Evolutionary conservation across 2,329 filamentous ascomycete species (phyloP).

Genomic region (Aspergillus pseudoterreus): DNA sequence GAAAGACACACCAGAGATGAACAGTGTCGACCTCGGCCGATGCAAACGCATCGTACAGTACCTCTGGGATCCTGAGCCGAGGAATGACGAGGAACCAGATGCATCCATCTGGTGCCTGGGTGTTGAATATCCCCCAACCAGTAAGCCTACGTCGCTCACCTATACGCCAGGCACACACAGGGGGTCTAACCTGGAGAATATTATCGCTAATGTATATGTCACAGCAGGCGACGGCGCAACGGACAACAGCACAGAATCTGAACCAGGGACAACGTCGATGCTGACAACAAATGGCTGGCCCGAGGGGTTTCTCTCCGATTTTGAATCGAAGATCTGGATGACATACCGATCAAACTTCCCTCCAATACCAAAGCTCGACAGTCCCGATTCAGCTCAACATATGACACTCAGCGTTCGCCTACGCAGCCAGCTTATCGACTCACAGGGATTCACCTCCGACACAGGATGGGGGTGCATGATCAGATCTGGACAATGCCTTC

Average conservation of each 20-base stretch:
- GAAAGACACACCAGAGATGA: slow-evolving; percentile 42
- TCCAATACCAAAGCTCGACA: slow-evolving; percentile 72
- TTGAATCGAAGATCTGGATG: slow-evolving; percentile 92
- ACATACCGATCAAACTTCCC: slow-evolving; percentile 89
- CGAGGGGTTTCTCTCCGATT: slow-evolving; percentile 78
- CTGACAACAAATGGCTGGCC: slow-evolving; percentile 64
- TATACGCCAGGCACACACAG: slow-evolving; percentile 1
- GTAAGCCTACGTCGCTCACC: no score
- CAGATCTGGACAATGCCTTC: slow-evolving; percentile 84
- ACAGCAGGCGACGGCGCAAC: not conserved
- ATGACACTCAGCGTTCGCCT: slow-evolving; percentile 83
- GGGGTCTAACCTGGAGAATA: not conserved
- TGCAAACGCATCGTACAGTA: slow-evolving; percentile 82
- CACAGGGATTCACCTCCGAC: slow-evolving; percentile 82
- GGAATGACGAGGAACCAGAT: slow-evolving; percentile 66
- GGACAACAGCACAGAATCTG: not conserved
- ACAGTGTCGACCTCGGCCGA: slow-evolving; percentile 69
- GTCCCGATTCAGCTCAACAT: slow-evolving; percentile 65
- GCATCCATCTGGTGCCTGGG: slow-evolving; percentile 83
- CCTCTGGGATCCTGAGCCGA: slow-evolving; percentile 87
- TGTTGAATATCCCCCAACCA: slow-evolving; percentile 48
- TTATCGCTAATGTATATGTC: not conserved
- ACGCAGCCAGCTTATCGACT: slow-evolving; percentile 73
- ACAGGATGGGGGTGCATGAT: slow-evolving; percentile 99
- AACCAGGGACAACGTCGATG: slow-evolving; percentile 5